Conservation (phyloP, 2,329 filamentous ascomycete genomes). For the Escovopsis sp. region DNA sequence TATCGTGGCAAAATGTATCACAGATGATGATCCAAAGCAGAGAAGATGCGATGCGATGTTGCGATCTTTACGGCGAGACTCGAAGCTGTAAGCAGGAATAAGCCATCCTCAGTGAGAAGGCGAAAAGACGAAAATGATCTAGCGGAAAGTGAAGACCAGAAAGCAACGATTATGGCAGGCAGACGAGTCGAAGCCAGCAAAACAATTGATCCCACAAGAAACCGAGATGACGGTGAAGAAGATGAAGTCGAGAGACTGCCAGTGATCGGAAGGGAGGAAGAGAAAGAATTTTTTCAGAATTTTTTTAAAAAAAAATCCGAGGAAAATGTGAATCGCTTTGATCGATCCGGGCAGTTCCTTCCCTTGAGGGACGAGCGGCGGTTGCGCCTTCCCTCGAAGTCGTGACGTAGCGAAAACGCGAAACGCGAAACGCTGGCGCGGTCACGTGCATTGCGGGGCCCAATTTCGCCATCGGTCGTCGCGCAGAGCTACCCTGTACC, state of each 20-base stretch:
- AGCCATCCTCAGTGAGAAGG: background rate
- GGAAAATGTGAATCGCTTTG: no score
- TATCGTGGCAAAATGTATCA: no score
- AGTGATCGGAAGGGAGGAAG: no score
- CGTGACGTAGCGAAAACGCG: conserved; percentile 18
- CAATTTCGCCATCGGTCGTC: no score
- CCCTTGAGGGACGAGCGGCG: no score
- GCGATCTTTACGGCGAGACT: background rate
- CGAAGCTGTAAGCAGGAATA: background rate
- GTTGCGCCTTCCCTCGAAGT: conserved; percentile 7
- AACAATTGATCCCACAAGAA: no score
- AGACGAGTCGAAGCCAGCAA: no score
- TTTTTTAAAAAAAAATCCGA: background rate
- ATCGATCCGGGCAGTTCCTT: no score
- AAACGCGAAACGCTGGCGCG: conserved; percentile 19
- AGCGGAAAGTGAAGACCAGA: no score
- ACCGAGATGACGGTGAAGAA: no score
- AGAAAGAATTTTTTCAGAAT: background rate
- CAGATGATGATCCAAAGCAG: background rate
- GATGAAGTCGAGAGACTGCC: background rate
- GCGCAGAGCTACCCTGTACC: conserved; percentile 5
- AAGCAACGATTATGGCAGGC: no score
- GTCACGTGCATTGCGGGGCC: conserved; percentile 12
- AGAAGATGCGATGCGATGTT: background rate
- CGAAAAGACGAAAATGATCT: background rate